Evolutionary conservation across 495 filamentous ascomycete species (phyloP).

Genomic region (Penicillium roqueforti): DNA sequence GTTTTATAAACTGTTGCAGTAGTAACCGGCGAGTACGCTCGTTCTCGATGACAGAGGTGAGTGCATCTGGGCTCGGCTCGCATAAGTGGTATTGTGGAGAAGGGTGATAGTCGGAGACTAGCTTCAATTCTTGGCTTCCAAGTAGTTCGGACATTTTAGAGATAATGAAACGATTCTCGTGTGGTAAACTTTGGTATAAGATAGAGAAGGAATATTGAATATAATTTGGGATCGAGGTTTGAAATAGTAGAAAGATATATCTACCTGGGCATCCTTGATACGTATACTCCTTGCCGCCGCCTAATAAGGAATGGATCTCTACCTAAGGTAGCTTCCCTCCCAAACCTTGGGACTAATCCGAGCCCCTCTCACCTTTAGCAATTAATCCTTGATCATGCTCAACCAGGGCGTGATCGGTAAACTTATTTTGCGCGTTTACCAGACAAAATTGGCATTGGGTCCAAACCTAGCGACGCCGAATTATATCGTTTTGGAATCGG

Average conservation of each 20-base stretch:
- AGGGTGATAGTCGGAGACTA: slow-evolving; percentile 1
- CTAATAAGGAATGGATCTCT: slow-evolving; percentile 3
- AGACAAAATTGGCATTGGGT: no score
- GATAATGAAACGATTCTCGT: slow-evolving; percentile 6
- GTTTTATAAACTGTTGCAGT: not conserved
- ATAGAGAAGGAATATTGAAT: not conserved
- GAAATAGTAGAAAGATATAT: slow-evolving; percentile 4
- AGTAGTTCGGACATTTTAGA: slow-evolving; percentile 6
- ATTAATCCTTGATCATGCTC: no score
- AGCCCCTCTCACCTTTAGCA: not conserved
- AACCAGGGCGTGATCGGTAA: no score
- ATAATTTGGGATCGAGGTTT: not conserved
- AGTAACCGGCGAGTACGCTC: not conserved
- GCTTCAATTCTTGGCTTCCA: slow-evolving; percentile 3
- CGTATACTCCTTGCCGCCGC: slow-evolving; percentile 2
- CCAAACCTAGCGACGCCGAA: no score
- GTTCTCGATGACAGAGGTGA: slow-evolving; percentile 3
- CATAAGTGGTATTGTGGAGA: not conserved
- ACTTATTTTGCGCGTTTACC: no score
- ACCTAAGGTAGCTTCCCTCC: not conserved
- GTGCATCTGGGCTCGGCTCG: not conserved
- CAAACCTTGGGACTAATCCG: slow-evolving; percentile 2
- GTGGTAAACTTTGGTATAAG: not conserved
- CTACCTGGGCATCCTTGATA: slow-evolving; percentile 1
- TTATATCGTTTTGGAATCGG: no score